Percentiles rank a stretch among this genome's conserved stretches.
Conservation (phyloP, 192 early-diverging fungal genomes). For the Lunasporangiospora selenospora region DNA sequence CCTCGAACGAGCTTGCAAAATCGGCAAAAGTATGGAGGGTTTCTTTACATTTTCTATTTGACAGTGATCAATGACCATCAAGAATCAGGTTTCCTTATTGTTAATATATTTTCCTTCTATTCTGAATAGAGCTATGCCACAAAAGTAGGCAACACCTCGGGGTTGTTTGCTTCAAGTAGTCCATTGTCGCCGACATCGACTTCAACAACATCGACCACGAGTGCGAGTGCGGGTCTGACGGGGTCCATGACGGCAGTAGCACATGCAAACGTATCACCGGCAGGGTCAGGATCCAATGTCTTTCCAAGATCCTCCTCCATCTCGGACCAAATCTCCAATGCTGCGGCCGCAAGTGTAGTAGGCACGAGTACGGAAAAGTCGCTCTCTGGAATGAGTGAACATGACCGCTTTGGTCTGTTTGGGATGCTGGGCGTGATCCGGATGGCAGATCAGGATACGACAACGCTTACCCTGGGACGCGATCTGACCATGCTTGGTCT, state of each 20-base stretch:
- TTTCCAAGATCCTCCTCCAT: not conserved
- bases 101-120: not conserved
- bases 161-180: constrained; percentile 35
- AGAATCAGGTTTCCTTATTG: not conserved
- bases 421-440: constrained; percentile 89
- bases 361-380: too few relatives aligned
- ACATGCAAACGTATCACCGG: constrained; percentile 6
- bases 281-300: not conserved
- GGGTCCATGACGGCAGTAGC: constrained; percentile 8
- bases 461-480: constrained; percentile 86
- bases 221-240: not conserved
- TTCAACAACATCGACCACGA: constrained; percentile 23
- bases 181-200: constrained; percentile 23
- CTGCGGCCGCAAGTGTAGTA: not conserved
- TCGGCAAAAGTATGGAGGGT: constrained; percentile 30
- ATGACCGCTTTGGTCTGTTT: constrained; percentile 81
- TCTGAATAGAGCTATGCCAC: constrained; percentile 43
- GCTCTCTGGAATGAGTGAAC: constrained; percentile 11
- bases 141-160: constrained; percentile 47
- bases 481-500: constrained; percentile 90
- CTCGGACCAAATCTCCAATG: not conserved
- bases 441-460: constrained; percentile 76
- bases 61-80: not conserved
- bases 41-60: not conserved
- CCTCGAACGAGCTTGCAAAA: constrained; percentile 24